phyloP scores from a whole-genome alignment of 352 stramenopile genomes.

The Thraustochytrium striatum region DNA sequence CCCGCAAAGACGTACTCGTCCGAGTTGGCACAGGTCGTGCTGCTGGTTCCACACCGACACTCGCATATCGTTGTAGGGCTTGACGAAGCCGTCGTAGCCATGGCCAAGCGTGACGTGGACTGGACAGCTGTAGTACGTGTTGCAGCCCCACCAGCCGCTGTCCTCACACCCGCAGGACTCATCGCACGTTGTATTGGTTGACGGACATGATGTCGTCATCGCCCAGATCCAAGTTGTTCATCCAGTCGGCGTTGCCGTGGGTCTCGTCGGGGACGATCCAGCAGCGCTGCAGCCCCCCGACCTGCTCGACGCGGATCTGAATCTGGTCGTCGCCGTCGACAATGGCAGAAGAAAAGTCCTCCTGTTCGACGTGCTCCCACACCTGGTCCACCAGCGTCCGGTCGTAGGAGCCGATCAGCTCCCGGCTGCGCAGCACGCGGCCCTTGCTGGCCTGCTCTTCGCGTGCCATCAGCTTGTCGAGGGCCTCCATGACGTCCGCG shows the following conservation, averaged over 20 bases:
- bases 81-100: slow-evolving; percentile 38
- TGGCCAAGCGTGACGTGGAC: background rate
- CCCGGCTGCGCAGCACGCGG: too few relatives aligned
- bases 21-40: background rate
- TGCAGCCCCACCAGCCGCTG: slow-evolving; percentile 39
- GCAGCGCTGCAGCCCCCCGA: too few relatives aligned
- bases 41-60: background rate
- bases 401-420: background rate
- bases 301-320: too few relatives aligned
- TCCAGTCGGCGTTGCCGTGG: slow-evolving; percentile 11
- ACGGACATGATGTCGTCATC: slow-evolving; percentile 33
- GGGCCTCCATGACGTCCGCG: slow-evolving; percentile 7
- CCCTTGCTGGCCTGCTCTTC: background rate
- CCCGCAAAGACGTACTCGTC: background rate
- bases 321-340: background rate
- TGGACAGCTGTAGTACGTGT: slow-evolving; percentile 17
- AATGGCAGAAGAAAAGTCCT: background rate
- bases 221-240: slow-evolving; percentile 32
- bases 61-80: slow-evolving; percentile 40
- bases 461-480: background rate
- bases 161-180: slow-evolving; percentile 7
- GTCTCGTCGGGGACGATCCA: slow-evolving; percentile 21
- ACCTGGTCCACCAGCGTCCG: background rate
- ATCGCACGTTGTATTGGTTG: slow-evolving; percentile 15
- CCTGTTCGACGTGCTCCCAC: background rate